Conservation (phyloP, 192 early-diverging fungal genomes). For the Coemansia sp. region DNA sequence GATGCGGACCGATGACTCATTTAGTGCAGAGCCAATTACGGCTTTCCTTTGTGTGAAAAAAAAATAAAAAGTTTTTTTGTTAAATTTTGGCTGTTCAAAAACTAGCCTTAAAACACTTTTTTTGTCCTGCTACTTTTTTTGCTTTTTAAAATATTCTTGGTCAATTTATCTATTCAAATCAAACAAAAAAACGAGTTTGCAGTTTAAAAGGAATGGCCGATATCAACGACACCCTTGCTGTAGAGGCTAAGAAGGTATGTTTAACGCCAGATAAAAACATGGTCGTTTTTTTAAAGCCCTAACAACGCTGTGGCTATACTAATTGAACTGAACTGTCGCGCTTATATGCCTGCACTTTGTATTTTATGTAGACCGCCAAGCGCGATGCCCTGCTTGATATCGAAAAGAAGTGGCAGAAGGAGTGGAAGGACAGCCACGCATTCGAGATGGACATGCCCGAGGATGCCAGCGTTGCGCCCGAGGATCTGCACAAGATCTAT, state of each 20-base stretch:
- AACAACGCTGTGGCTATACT: too few species aligned
- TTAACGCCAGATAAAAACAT: background rate
- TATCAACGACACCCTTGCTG: background rate
- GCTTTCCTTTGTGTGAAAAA: background rate
- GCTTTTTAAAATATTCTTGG: too few species aligned
- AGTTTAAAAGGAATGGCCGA: constrained; percentile 3
- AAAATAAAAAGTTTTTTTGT: constrained; percentile 2
- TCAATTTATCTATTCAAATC: background rate
- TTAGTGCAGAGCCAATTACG: background rate
- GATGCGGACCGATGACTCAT: constrained; percentile 1
- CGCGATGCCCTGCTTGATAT: constrained; percentile 74
- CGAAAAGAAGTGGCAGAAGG: constrained; percentile 72
- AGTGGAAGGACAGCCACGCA: constrained; percentile 73
- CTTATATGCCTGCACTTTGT: background rate
- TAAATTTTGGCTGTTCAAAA: background rate
- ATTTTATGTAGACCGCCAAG: constrained; percentile 63
- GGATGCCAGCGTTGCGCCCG: constrained; percentile 56
- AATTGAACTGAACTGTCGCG: background rate
- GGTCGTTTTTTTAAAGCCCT: too few species aligned
- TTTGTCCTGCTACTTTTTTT: background rate
- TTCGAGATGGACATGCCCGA: constrained; percentile 89
- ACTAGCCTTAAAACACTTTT: background rate
- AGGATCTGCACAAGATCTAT: constrained; percentile 59
- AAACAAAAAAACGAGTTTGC: background rate
- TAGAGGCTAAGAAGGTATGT: constrained; percentile 12